These are phyloP conservation scores for Phyllosticta ampelicida DNA, from an alignment of 2,329 filamentous ascomycete species.

Conservation along the genomic window DNA sequence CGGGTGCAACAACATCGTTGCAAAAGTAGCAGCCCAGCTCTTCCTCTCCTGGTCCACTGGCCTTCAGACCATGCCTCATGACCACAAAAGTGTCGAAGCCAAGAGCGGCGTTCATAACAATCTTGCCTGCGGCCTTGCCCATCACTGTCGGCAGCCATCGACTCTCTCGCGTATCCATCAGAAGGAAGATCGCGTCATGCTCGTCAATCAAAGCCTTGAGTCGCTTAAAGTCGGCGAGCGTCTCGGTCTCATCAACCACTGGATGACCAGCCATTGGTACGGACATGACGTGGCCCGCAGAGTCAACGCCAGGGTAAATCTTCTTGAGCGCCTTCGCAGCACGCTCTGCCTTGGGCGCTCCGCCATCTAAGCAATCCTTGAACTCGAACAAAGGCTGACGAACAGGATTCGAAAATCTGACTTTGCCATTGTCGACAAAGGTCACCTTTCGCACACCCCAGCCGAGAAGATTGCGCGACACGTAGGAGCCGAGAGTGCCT, in stretches of 20 bases:
- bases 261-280: conserved; percentile 96
- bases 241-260: conserved; percentile 59
- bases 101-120: conserved; percentile 91
- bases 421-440: conserved; percentile 84
- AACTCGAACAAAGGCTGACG: conserved; percentile 89
- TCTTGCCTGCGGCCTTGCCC: conserved; percentile 84
- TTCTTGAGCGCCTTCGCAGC: conserved; percentile 71
- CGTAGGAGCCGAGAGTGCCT: conserved; percentile 87
- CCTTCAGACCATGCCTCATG: conserved; percentile 78
- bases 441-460: conserved; percentile 96
- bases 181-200: conserved; percentile 88
- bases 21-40: conserved; percentile 95
- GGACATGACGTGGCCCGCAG: conserved; percentile 66
- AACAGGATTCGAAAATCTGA: conserved; percentile 95
- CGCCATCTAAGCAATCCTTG: conserved; percentile 76
- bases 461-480: conserved; percentile 81
- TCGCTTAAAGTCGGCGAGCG: conserved; percentile 62
- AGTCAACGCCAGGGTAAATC: conserved; percentile 85
- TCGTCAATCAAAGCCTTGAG: conserved; percentile 65
- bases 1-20: conserved; percentile 91
- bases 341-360: conserved; percentile 68
- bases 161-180: conserved; percentile 93
- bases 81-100: conserved; percentile 96
- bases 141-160: conserved; percentile 94
- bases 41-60: conserved; percentile 36